These are phyloP conservation scores for Rhododendron kiyosumense DNA, from an alignment of 148 eudicot species.

Conservation along the genomic window DNA sequence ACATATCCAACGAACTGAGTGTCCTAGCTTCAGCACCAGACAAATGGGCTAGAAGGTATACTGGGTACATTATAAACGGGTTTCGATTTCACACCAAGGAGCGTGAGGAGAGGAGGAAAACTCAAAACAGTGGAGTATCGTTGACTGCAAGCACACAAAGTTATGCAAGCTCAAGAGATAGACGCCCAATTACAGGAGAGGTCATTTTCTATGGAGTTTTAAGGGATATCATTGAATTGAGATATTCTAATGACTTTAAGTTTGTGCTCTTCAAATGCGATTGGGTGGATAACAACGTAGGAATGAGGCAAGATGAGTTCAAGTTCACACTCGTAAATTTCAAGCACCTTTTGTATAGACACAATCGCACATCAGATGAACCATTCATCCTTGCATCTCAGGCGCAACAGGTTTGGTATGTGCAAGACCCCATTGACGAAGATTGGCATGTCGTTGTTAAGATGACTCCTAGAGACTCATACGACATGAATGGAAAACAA, in stretches of 20 bases:
- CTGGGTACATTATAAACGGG: not conserved
- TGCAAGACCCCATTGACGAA: not conserved
- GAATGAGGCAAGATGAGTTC: constrained; percentile 6
- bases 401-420: constrained; percentile 11
- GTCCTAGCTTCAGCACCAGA: not conserved
- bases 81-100: not conserved
- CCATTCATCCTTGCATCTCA: constrained; percentile 14
- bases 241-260: constrained; percentile 9
- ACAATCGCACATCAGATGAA: not conserved
- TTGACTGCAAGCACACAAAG: not conserved
- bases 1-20: not conserved
- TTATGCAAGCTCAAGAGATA: constrained; percentile 7
- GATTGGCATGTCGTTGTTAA: not conserved
- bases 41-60: constrained; percentile 6
- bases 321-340: not conserved
- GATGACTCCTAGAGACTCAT: not conserved
- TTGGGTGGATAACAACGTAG: not conserved
- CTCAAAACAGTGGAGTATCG: constrained; percentile 1
- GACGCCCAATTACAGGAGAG: not conserved
- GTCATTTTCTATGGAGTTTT: constrained; percentile 10
- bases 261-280: constrained; percentile 12
- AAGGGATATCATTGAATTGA: constrained; percentile 1
- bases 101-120: not conserved
- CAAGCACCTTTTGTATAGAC: constrained; percentile 6
- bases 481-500: not conserved